Percentiles rank a stretch among this genome's conserved stretches.
Conservation (phyloP, 768 basidiomycete species). For the Russula vinacea region DNA sequence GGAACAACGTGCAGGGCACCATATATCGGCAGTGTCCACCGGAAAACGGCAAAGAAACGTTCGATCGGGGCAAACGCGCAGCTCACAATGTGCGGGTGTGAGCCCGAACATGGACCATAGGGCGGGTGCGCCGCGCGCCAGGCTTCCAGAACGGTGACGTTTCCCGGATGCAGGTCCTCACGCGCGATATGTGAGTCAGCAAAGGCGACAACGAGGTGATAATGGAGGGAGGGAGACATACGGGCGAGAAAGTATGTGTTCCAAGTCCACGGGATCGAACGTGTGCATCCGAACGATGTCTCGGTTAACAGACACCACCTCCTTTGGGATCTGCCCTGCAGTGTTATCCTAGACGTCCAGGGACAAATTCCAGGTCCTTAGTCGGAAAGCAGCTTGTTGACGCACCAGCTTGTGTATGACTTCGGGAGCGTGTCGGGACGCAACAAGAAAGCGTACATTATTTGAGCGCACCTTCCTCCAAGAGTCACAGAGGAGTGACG, state of each 20-base stretch:
- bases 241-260: constrained; percentile 15
- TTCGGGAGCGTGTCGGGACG: constrained; percentile 79
- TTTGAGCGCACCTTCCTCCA: constrained; percentile 70
- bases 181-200: background rate
- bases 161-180: constrained; percentile 18
- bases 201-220: background rate
- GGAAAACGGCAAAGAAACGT: constrained; percentile 76
- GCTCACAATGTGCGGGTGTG: constrained; percentile 70
- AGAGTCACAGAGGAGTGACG: background rate
- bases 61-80: constrained; percentile 58
- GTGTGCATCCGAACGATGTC: constrained; percentile 15
- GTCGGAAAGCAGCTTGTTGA: constrained; percentile 7
- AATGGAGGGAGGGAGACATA: background rate
- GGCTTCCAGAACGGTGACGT: constrained; percentile 3
- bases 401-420: constrained; percentile 75
- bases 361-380: constrained; percentile 16
- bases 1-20: constrained; percentile 89
- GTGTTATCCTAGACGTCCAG: constrained; percentile 27
- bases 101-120: constrained; percentile 62
- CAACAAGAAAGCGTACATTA: constrained; percentile 74
- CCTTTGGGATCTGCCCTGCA: constrained; percentile 19
- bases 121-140: constrained; percentile 35
- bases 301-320: constrained; percentile 17
- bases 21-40: constrained; percentile 82
- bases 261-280: constrained; percentile 13